These are phyloP conservation scores for Omphalotus olearius DNA, from an alignment of 1,284 basidiomycete genomes.

Conservation along the genomic window DNA sequence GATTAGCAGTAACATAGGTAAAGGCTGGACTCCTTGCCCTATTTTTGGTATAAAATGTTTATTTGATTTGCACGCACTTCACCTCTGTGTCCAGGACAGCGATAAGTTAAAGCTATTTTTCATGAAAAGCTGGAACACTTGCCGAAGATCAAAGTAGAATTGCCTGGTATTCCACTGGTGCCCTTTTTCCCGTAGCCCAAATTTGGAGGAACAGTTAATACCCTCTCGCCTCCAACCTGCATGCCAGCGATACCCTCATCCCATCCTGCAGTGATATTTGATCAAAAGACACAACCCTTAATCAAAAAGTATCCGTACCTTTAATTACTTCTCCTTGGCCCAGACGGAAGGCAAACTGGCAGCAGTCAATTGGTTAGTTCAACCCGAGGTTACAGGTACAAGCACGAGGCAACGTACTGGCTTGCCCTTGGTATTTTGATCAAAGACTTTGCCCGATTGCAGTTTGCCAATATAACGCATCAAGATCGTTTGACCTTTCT, in stretches of 20 bases:
- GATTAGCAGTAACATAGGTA: too few relatives aligned
- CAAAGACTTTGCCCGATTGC: slow-evolving; percentile 81
- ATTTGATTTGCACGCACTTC: slow-evolving; percentile 69
- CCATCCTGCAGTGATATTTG: slow-evolving; percentile 56
- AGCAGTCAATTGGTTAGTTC: slow-evolving; percentile 3
- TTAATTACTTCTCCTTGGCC: slow-evolving; percentile 92
- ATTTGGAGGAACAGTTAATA: slow-evolving; percentile 71
- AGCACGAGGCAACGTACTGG: slow-evolving; percentile 49
- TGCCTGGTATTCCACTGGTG: slow-evolving; percentile 52
- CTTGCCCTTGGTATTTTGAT: slow-evolving; percentile 85
- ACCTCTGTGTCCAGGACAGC: slow-evolving; percentile 47
- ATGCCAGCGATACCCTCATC: slow-evolving; percentile 91
- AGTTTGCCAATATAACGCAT: slow-evolving; percentile 95
- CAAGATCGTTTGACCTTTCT: slow-evolving; percentile 78
- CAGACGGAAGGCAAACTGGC: slow-evolving; percentile 79
- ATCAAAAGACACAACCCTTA: neutral
- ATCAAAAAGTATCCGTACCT: slow-evolving; percentile 36
- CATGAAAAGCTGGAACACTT: slow-evolving; percentile 24
- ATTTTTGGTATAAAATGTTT: slow-evolving; percentile 23
- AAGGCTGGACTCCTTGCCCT: neutral
- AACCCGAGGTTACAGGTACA: neutral
- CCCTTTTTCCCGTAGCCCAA: slow-evolving; percentile 69
- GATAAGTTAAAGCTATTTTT: slow-evolving; percentile 15
- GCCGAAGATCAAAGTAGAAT: slow-evolving; percentile 74
- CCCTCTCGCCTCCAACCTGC: slow-evolving; percentile 87